Percentiles rank a stretch among this genome's conserved stretches.
These are phyloP conservation scores for Secale cereale DNA, from an alignment of 176 grass and related monocot species.

Conservation along the genomic window DNA sequence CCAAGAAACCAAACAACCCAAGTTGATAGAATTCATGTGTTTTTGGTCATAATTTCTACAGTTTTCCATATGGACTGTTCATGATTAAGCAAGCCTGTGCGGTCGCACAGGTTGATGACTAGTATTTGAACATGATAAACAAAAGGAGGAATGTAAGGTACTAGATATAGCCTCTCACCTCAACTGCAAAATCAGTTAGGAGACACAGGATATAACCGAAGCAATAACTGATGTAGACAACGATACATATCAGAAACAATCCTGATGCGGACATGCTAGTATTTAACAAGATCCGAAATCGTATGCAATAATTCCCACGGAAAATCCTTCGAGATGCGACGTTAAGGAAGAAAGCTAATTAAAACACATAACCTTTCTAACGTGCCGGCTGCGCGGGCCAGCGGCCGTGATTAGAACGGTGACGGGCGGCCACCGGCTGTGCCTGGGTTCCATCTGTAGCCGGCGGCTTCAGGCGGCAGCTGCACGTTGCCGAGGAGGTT, in stretches of 20 bases:
- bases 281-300: conserved; percentile 29
- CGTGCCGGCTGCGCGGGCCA: not conserved
- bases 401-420: conserved; percentile 26
- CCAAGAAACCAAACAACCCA: no score
- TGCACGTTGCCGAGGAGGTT: conserved; percentile 81
- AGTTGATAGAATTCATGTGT: no score
- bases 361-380: conserved; percentile 44
- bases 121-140: not conserved
- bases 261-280: conserved; percentile 26
- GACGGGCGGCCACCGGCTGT: conserved; percentile 30
- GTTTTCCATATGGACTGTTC: not conserved
- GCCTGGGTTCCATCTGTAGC: conserved; percentile 45
- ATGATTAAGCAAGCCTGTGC: not conserved
- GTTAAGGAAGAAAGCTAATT: conserved; percentile 25
- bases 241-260: conserved; percentile 37
- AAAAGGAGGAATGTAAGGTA: conserved; percentile 6
- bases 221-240: not conserved
- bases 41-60: not conserved
- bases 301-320: conserved; percentile 39
- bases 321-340: conserved; percentile 21
- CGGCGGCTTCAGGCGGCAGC: conserved; percentile 55
- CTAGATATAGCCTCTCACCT: conserved; percentile 17
- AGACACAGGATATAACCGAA: conserved; percentile 26
- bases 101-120: not conserved
- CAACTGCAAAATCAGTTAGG: conserved; percentile 23